A percentile compares a stretch with the other conserved stretches of the same genome.
Evolutionary conservation across 108 stramenopile species (phyloP).

Genomic region (Pseudonitzschia multiseries): DNA sequence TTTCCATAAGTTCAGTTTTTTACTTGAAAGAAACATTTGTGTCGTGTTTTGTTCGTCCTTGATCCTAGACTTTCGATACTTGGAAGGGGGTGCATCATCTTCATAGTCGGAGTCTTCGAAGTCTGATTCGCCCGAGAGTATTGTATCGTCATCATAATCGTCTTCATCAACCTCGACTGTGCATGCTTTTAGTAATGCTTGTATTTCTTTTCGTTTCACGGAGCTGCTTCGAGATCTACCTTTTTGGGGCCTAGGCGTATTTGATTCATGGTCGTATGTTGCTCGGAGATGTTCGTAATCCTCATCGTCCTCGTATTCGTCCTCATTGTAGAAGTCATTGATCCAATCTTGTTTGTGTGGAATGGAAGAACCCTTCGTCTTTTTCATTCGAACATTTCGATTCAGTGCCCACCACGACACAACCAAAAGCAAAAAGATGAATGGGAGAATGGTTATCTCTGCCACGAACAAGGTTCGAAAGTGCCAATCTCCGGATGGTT

Average conservation of each 20-base stretch:
- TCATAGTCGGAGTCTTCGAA: slow-evolving; percentile 18
- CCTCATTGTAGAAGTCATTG: background rate
- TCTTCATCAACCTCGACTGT: slow-evolving; percentile 20
- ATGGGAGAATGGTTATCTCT: slow-evolving; percentile 22
- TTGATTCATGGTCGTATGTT: background rate
- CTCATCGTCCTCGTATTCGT: slow-evolving; percentile 4
- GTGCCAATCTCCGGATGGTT: slow-evolving; percentile 20
- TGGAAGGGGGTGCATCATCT: background rate
- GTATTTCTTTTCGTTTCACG: background rate
- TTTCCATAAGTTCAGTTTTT: slow-evolving; percentile 23
- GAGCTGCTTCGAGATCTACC: background rate
- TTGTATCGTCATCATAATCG: slow-evolving; percentile 18
- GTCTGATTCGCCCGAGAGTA: background rate
- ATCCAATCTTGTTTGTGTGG: background rate
- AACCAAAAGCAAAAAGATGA: slow-evolving; percentile 2
- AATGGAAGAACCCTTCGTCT: slow-evolving; percentile 22
- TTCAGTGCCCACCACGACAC: slow-evolving; percentile 28
- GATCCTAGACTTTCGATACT: background rate
- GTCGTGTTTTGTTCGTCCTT: background rate
- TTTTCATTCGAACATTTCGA: slow-evolving; percentile 17
- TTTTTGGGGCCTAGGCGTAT: background rate
- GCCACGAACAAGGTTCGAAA: slow-evolving; percentile 28
- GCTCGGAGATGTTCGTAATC: background rate
- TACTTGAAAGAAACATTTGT: slow-evolving; percentile 12
- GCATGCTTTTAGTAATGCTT: slow-evolving; percentile 16